A percentile compares a stretch with the other conserved stretches of the same genome.
phyloP scores from a whole-genome alignment of 345 rosid genomes.

The Syzygium jambos region DNA sequence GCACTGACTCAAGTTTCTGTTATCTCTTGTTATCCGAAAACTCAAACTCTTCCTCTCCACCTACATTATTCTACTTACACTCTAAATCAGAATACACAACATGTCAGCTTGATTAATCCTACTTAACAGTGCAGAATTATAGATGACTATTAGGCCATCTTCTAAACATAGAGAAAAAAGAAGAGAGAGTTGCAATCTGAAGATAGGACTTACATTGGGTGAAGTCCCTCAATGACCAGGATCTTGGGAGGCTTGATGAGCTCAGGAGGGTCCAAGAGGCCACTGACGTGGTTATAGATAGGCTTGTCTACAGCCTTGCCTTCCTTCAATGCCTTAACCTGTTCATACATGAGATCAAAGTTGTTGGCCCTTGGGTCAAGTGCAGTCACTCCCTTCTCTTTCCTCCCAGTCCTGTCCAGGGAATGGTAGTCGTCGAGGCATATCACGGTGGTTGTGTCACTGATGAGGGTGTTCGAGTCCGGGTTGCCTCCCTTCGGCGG shows the following conservation, averaged over 20 bases:
- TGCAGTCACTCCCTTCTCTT: slow-evolving; percentile 88
- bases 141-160: not conserved
- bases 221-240: slow-evolving; percentile 95
- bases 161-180: not conserved
- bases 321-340: slow-evolving; percentile 77
- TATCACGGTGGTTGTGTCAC: slow-evolving; percentile 86
- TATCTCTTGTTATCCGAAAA: not conserved
- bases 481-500: slow-evolving; percentile 96
- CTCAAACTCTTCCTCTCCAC: not conserved
- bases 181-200: not conserved
- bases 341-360: slow-evolving; percentile 95
- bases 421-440: slow-evolving; percentile 95
- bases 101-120: not conserved
- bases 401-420: slow-evolving; percentile 76
- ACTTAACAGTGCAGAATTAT: not conserved
- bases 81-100: not conserved
- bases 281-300: slow-evolving; percentile 87
- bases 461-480: slow-evolving; percentile 89
- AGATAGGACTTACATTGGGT: slow-evolving; percentile 71
- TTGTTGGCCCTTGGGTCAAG: slow-evolving; percentile 87
- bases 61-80: not conserved
- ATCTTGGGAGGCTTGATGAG: slow-evolving; percentile 90
- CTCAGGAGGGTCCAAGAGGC: slow-evolving; percentile 90
- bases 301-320: slow-evolving; percentile 84
- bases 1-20: not conserved